These are phyloP conservation scores for Tagetes erecta DNA, from an alignment of 129 eudicot genomes.

Conservation along the genomic window DNA sequence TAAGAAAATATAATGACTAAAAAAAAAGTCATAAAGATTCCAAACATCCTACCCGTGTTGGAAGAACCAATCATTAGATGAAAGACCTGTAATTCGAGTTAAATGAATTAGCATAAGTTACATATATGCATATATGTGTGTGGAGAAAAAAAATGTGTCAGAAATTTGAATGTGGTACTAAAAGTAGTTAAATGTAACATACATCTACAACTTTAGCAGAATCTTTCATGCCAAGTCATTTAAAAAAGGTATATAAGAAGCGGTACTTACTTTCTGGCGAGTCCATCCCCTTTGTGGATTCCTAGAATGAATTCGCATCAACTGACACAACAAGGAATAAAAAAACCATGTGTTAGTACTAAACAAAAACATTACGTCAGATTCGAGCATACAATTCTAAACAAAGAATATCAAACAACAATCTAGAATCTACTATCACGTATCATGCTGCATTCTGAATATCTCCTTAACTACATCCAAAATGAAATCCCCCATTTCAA, in stretches of 20 bases:
- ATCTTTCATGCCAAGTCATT: not conserved
- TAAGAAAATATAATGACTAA: not conserved
- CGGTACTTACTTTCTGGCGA: constrained; percentile 79
- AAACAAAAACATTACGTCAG: not conserved
- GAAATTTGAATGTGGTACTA: not conserved
- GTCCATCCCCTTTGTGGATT: constrained; percentile 89
- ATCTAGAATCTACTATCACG: constrained; percentile 19
- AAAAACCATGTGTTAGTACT: constrained; percentile 25
- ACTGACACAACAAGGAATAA: constrained; percentile 40
- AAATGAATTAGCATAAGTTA: constrained; percentile 8
- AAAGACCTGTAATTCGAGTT: constrained; percentile 61
- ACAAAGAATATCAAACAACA: not conserved
- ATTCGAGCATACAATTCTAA: not conserved
- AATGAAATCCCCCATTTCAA: not conserved
- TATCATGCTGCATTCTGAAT: not conserved
- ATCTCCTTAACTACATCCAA: not conserved
- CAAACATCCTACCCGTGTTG: constrained; percentile 61
- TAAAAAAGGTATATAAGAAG: not conserved
- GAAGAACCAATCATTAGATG: constrained; percentile 87
- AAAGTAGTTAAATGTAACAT: not conserved
- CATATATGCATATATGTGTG: not conserved
- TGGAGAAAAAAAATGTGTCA: not conserved
- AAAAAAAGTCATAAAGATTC: not conserved
- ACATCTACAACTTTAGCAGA: constrained; percentile 6
- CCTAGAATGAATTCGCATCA: constrained; percentile 80